Percentiles rank a stretch among this genome's conserved stretches.
These are phyloP conservation scores for Hanseniaspora thailandica DNA, from an alignment of 805 yeast species.

Conservation along the genomic window DNA sequence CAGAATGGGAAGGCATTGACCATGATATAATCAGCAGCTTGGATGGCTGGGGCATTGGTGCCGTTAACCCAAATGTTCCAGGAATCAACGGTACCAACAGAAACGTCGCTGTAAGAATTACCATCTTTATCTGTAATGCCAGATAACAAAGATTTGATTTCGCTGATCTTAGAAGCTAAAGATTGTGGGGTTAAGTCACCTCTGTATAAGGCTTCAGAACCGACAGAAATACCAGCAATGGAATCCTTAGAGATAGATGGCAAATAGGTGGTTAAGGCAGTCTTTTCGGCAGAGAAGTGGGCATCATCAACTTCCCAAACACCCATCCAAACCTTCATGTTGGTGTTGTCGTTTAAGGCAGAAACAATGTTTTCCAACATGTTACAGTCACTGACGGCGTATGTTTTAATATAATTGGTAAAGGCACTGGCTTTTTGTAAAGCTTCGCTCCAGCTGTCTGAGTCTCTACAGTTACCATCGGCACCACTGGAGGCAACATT, in stretches of 20 bases:
- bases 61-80: conserved; percentile 89
- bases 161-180: conserved; percentile 56
- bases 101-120: conserved; percentile 53
- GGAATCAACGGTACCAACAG: conserved; percentile 90
- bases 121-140: conserved; percentile 71
- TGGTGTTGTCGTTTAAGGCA: conserved; percentile 67
- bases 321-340: conserved; percentile 61
- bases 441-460: conserved; percentile 60
- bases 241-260: conserved; percentile 60
- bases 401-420: conserved; percentile 63
- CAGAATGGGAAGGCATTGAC: conserved; percentile 97
- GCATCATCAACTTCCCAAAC: conserved; percentile 87
- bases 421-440: conserved; percentile 46
- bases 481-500: conserved; percentile 75
- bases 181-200: conserved; percentile 64
- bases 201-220: conserved; percentile 93
- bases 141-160: conserved; percentile 47
- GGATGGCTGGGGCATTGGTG: conserved; percentile 53
- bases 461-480: conserved; percentile 62
- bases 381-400: conserved; percentile 90
- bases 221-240: conserved; percentile 72
- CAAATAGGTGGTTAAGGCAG: conserved; percentile 56
- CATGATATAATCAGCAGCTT: conserved; percentile 72
- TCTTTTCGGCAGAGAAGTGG: conserved; percentile 63
- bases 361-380: conserved; percentile 77